A percentile compares a stretch with the other conserved stretches of the same genome.
Conservation (phyloP, 176 grass and related monocot genomes). For the Carex littledalei region DNA sequence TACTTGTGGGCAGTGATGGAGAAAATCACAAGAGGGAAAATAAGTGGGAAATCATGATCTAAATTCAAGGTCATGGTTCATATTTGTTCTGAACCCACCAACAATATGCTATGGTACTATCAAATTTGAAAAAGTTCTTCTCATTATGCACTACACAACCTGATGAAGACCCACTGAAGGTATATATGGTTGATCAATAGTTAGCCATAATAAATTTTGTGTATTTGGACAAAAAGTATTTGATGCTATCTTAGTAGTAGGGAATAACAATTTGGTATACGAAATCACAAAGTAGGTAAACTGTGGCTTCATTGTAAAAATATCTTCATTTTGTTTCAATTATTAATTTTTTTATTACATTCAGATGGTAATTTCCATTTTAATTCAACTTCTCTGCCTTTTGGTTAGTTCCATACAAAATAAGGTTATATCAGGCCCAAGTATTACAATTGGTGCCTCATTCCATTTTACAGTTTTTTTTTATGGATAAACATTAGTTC, state of each 20-base stretch:
- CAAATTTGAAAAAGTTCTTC: background rate
- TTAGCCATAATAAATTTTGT: background rate
- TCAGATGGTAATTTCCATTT: background rate
- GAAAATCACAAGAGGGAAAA: background rate
- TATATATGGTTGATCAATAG: background rate
- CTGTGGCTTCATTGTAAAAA: background rate
- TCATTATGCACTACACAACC: background rate
- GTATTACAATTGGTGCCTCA: background rate
- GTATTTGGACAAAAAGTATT: background rate
- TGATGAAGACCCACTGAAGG: background rate
- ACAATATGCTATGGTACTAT: background rate
- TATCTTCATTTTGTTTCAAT: background rate
- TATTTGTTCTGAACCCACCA: background rate
- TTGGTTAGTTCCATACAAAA: background rate
- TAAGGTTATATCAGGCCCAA: background rate
- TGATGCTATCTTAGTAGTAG: background rate
- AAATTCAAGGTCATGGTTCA: background rate
- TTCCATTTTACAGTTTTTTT: background rate
- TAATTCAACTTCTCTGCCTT: background rate
- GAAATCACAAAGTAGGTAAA: background rate
- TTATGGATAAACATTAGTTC: background rate
- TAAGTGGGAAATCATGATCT: background rate
- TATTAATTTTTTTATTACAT: background rate
- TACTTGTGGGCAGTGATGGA: slow-evolving; percentile 7
- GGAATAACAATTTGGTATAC: background rate